Percentiles rank a stretch among this genome's conserved stretches.
Evolutionary conservation across 257 asterid species (phyloP).

Genomic region (Solanum paucissectum): DNA sequence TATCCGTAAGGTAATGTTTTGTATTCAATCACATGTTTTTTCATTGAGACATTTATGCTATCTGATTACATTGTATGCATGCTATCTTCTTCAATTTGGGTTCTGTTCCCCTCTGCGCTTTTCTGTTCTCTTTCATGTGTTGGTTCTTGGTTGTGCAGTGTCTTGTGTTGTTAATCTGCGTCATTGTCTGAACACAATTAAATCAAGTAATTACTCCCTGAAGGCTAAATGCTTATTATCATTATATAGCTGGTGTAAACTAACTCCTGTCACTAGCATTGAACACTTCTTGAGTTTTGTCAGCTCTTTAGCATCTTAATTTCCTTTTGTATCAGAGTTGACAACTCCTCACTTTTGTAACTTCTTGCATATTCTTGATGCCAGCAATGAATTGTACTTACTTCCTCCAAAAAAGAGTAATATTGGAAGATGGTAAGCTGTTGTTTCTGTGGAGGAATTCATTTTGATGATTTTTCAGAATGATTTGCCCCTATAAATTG

Average conservation of each 20-base stretch:
- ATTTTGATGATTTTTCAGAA: background rate
- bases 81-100: background rate
- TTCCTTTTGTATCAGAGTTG: background rate
- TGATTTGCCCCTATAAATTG: background rate
- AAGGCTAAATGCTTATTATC: background rate
- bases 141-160: background rate
- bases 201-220: background rate
- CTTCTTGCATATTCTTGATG: background rate
- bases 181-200: background rate
- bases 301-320: background rate
- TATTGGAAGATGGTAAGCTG: background rate
- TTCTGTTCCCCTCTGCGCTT: background rate
- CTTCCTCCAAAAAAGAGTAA: background rate
- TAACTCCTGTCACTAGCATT: background rate
- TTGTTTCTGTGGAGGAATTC: background rate
- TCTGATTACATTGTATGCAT: background rate
- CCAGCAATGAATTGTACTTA: background rate
- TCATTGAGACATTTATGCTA: background rate
- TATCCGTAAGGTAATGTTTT: slow-evolving; percentile 66
- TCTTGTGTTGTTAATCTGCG: background rate
- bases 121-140: background rate
- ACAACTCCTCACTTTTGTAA: background rate
- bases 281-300: background rate
- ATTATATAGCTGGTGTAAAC: background rate
- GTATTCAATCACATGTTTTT: background rate